A percentile compares a stretch with the other conserved stretches of the same genome.
phyloP scores from a whole-genome alignment of 2,329 filamentous ascomycete species.

The Gnomoniopsis smithogilvyi region DNA sequence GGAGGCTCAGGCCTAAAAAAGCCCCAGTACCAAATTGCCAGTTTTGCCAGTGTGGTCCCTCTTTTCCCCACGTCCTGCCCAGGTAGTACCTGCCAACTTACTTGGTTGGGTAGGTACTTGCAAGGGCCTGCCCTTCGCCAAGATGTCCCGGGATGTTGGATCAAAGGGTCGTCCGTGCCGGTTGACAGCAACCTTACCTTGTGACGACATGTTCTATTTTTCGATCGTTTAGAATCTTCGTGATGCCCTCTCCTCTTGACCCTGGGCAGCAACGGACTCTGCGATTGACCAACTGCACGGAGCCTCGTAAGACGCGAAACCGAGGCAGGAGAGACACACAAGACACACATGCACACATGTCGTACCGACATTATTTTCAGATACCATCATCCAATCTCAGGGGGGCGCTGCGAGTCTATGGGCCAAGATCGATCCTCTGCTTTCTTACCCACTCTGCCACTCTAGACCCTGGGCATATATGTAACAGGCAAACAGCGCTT shows the following conservation, averaged over 20 bases:
- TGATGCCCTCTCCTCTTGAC: not conserved
- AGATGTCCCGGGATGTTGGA: not conserved
- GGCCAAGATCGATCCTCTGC: not conserved
- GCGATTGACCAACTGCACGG: conserved; percentile 14
- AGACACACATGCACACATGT: too few species aligned
- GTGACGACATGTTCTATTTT: conserved; percentile 11
- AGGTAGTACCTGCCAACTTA: too few species aligned
- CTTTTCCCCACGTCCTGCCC: not conserved
- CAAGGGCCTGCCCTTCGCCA: not conserved
- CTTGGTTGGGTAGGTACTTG: not conserved
- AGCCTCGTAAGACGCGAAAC: conserved; percentile 4
- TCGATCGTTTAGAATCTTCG: not conserved
- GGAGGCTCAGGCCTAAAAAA: too few species aligned
- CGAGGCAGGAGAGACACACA: not conserved
- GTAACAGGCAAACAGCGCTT: conserved; percentile 7
- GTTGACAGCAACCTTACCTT: conserved; percentile 1
- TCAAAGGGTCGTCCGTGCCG: not conserved
- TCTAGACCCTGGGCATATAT: not conserved
- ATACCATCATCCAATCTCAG: conserved; percentile 3
- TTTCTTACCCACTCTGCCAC: not conserved
- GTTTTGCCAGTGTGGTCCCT: not conserved
- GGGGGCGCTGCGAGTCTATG: not conserved
- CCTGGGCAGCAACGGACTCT: not conserved
- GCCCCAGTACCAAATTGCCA: not conserved
- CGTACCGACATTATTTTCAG: not conserved